These are phyloP conservation scores for Trichophyton schoenleinii DNA, from an alignment of 2,329 filamentous ascomycete genomes.

Conservation along the genomic window DNA sequence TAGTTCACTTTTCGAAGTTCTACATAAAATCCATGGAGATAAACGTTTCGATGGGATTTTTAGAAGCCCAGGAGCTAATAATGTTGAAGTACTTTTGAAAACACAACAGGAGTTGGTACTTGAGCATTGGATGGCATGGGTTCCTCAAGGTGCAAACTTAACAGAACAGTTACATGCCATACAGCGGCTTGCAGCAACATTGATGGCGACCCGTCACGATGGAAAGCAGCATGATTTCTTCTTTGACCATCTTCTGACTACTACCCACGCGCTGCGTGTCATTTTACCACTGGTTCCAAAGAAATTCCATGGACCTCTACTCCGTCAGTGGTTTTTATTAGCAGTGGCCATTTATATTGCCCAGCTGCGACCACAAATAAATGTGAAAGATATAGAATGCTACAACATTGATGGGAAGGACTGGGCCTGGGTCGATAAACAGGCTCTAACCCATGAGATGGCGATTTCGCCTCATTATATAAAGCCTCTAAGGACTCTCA, in stretches of 20 bases:
- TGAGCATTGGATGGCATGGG: constrained; percentile 87
- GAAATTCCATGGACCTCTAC: constrained; percentile 57
- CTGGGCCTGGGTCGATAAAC: constrained; percentile 65
- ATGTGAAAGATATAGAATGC: constrained; percentile 45
- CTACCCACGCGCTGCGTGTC: constrained; percentile 77
- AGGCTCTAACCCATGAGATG: constrained; percentile 56
- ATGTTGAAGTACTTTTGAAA: constrained; percentile 56
- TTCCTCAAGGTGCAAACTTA: constrained; percentile 16
- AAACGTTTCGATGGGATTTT: constrained; percentile 57
- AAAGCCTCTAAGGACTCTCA: constrained; percentile 67
- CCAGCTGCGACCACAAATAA: constrained; percentile 59
- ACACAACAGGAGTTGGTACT: constrained; percentile 58
- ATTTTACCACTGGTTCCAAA: constrained; percentile 64
- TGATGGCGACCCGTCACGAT: constrained; percentile 28
- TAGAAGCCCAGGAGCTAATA: constrained; percentile 43
- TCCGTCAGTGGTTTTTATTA: constrained; percentile 85
- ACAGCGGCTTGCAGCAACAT: constrained; percentile 41
- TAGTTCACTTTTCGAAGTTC: constrained; percentile 54
- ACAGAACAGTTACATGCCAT: constrained; percentile 63
- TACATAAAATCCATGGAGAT: constrained; percentile 58
- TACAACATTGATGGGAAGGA: constrained; percentile 50
- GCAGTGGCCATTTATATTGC: constrained; percentile 65
- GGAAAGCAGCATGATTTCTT: constrained; percentile 64
- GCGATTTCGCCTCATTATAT: constrained; percentile 70
- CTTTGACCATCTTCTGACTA: constrained; percentile 67